These are phyloP conservation scores for Fusarium caatingaense DNA, from an alignment of 2,329 filamentous ascomycete species.

Conservation along the genomic window DNA sequence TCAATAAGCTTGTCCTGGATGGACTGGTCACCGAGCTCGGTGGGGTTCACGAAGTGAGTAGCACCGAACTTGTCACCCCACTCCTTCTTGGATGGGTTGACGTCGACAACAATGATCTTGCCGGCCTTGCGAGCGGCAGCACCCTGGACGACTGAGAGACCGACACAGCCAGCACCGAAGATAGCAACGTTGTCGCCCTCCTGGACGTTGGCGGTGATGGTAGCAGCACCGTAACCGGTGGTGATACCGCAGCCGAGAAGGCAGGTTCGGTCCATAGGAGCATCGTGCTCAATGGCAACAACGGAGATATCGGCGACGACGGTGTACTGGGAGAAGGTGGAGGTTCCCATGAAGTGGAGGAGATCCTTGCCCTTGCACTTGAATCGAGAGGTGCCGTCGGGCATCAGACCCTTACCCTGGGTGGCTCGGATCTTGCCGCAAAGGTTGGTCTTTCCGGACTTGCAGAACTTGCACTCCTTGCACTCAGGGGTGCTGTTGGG, in stretches of 20 bases:
- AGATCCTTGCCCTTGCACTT: constrained; percentile 94
- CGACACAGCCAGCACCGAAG: constrained; percentile 96
- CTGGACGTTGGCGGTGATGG: constrained; percentile 92
- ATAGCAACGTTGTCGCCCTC: constrained; percentile 89
- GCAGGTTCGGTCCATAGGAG: constrained; percentile 95
- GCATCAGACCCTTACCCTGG: constrained; percentile 96
- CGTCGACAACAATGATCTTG: constrained; percentile 78
- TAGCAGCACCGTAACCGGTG: constrained; percentile 95
- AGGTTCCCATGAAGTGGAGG: constrained; percentile 99
- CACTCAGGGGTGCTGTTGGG: constrained; percentile 87
- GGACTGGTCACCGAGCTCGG: constrained; percentile 78
- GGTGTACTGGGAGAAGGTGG: constrained; percentile 98
- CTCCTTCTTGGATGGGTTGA: constrained; percentile 90
- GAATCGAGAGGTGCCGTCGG: constrained; percentile 95
- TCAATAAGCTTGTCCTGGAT: constrained; percentile 94
- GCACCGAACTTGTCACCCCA: constrained; percentile 96
- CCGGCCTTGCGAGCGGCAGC: constrained; percentile 84
- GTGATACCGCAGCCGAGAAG: constrained; percentile 98
- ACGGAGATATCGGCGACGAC: constrained; percentile 99
- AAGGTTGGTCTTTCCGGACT: constrained; percentile 98
- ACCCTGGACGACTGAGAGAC: constrained; percentile 94
- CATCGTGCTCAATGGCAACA: constrained; percentile 89
- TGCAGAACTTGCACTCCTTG: constrained; percentile 99
- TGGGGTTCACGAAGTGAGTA: constrained; percentile 96
- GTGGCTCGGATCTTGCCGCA: constrained; percentile 99